Percentiles rank a stretch among this genome's conserved stretches.
These are phyloP conservation scores for Limonium bicolor DNA, from an alignment of 148 eudicot genomes.

Conservation along the genomic window DNA sequence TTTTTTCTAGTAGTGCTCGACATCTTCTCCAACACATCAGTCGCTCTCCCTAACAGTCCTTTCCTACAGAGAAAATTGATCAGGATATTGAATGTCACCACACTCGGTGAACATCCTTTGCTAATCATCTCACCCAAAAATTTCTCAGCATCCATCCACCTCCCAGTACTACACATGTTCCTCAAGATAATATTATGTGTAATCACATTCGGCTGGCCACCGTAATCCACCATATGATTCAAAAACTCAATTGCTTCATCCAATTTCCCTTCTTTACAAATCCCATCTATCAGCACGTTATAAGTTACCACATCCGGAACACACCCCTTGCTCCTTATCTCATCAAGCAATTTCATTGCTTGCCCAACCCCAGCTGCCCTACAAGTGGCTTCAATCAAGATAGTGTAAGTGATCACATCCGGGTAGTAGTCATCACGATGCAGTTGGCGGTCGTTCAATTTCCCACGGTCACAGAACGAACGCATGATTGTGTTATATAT, in stretches of 20 bases:
- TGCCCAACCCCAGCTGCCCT: slow-evolving; percentile 51
- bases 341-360: slow-evolving; percentile 64
- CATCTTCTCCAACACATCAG: slow-evolving; percentile 51
- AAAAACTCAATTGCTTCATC: slow-evolving; percentile 54
- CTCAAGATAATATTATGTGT: slow-evolving; percentile 45
- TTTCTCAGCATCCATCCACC: slow-evolving; percentile 59
- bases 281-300: slow-evolving; percentile 61
- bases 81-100: slow-evolving; percentile 58
- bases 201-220: slow-evolving; percentile 53
- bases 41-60: slow-evolving; percentile 51
- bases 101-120: slow-evolving; percentile 52
- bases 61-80: slow-evolving; percentile 49
- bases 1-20: too few species aligned
- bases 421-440: slow-evolving; percentile 45
- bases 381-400: slow-evolving; percentile 62
- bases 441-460: slow-evolving; percentile 29
- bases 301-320: slow-evolving; percentile 60
- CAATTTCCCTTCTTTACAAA: slow-evolving; percentile 55
- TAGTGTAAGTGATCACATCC: slow-evolving; percentile 59
- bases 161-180: slow-evolving; percentile 46
- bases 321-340: slow-evolving; percentile 65
- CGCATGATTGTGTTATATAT: slow-evolving; percentile 58
- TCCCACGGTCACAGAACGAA: slow-evolving; percentile 52
- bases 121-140: slow-evolving; percentile 43
- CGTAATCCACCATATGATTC: slow-evolving; percentile 32